Evolutionary conservation across 257 asterid species (phyloP), one percentile per base, ranked within the genome.

Genomic region (Echites panduratus): DNA sequence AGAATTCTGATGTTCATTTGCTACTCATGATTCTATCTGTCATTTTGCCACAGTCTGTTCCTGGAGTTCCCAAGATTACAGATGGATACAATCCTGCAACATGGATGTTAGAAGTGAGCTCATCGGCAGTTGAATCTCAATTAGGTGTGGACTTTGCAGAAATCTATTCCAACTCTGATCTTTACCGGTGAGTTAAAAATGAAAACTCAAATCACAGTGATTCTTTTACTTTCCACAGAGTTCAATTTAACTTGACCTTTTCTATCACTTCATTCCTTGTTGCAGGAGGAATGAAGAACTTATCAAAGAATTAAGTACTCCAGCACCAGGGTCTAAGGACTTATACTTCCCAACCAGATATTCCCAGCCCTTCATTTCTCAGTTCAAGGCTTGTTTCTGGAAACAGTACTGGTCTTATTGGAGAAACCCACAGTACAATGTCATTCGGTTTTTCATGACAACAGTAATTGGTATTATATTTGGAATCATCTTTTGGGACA

Each of bases 341-440:
- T 70, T 86, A 14, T 80, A 80, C 76, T 88, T 88, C 79, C 91
- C 86, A 17, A 84, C 91, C 3, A 88, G 85, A 73, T 86, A 88
- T 84, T 86, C 89, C 7, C 91, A 88, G 57, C 87, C 89, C 3
- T 68, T 88, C 76, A 26, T 83, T 20, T 70, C 77, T 44, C 95
- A 88, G 67, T 85, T 73, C 63, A 76, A 54, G 27, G 91, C 94
- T 3, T 86, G 94, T 70, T 82, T 84, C 62, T 88, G 94, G 94
- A 88, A 88, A 78, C 91, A 88, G 35, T 75, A 86, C 75, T 88
- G 87, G 89, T 88, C 94, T 13, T 86, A 88, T 50, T 88, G 91
- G 94, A 84, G 89, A 80, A 86, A 88, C 77, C 91, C 94, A 10
- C 95, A 88, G 79, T 88, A 84, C 76, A 88, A 86, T 59, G 90